Evolutionary conservation across 1,284 basidiomycete genomes (phyloP).

Genomic region (Trichosporon sp.): DNA sequence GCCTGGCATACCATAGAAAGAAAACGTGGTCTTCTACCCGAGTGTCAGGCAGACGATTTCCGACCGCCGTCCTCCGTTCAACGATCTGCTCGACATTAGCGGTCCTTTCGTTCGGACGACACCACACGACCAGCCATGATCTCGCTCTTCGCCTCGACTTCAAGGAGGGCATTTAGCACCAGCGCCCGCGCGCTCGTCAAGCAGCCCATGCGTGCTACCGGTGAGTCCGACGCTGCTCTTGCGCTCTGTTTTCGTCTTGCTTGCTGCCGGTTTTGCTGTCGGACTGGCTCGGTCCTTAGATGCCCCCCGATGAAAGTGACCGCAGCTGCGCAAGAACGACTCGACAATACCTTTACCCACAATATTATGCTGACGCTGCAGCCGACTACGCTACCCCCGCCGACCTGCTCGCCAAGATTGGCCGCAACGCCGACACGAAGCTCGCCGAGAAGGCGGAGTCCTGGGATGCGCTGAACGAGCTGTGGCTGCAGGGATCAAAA

Average conservation of each 20-base stretch:
- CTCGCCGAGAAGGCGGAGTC: slow-evolving; percentile 41
- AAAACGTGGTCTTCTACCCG: background rate
- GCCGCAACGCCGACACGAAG: slow-evolving; percentile 49
- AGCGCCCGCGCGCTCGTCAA: slow-evolving; percentile 37
- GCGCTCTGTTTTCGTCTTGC: background rate
- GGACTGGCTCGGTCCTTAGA: background rate
- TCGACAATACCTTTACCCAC: background rate
- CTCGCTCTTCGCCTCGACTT: slow-evolving; percentile 40
- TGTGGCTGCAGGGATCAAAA: slow-evolving; percentile 41
- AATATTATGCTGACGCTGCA: slow-evolving; percentile 20
- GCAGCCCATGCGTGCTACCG: slow-evolving; percentile 35
- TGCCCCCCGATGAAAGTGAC: too few relatives aligned
- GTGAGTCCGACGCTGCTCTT: slow-evolving; percentile 31
- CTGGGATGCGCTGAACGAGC: slow-evolving; percentile 47
- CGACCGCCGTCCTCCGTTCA: background rate
- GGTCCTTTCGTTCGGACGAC: slow-evolving; percentile 6
- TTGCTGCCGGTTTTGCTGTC: background rate
- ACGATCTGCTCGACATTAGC: background rate
- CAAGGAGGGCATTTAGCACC: slow-evolving; percentile 34
- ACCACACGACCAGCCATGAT: slow-evolving; percentile 29
- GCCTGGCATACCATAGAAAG: background rate
- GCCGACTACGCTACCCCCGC: slow-evolving; percentile 41
- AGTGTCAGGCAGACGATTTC: slow-evolving; percentile 16
- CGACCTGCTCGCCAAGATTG: slow-evolving; percentile 47
- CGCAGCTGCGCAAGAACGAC: too few relatives aligned